Conservation (phyloP, 768 basidiomycete species). For the Phylloporus sp. region DNA sequence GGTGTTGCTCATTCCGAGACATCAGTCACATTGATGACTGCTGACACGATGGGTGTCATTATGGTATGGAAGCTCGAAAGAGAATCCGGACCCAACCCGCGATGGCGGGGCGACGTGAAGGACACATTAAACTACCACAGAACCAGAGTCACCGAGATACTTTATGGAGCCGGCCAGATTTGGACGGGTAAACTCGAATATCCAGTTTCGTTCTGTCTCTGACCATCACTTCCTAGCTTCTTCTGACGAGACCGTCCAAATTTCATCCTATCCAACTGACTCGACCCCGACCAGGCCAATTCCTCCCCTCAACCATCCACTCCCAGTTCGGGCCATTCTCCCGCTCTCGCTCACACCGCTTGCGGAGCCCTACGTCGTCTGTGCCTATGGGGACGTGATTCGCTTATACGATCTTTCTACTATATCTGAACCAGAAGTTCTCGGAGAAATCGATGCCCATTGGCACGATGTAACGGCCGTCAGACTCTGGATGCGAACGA, state of each 20-base stretch:
- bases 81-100: constrained; percentile 35
- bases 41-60: constrained; percentile 89
- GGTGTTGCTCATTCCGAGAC: constrained; percentile 45
- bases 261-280: constrained; percentile 43
- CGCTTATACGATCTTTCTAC: constrained; percentile 74
- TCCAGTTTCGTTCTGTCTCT: not conserved
- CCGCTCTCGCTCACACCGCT: constrained; percentile 60
- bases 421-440: constrained; percentile 59
- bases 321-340: constrained; percentile 68
- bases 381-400: constrained; percentile 80
- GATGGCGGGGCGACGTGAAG: constrained; percentile 48
- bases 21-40: constrained; percentile 63
- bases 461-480: constrained; percentile 85
- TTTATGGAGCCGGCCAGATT: constrained; percentile 61
- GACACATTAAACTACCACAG: constrained; percentile 69
- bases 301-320: constrained; percentile 55
- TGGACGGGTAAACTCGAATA: constrained; percentile 68
- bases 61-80: constrained; percentile 67
- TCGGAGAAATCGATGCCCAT: constrained; percentile 79
- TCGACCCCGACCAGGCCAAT: constrained; percentile 33
- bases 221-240: constrained; percentile 53
- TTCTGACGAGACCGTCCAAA: constrained; percentile 77
- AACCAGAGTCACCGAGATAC: constrained; percentile 75
- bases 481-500: constrained; percentile 61
- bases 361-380: constrained; percentile 71